Percentiles rank a stretch among this genome's conserved stretches.
phyloP scores from a whole-genome alignment of 2,329 filamentous ascomycete species.

The Pseudogymnoascus sp. region DNA sequence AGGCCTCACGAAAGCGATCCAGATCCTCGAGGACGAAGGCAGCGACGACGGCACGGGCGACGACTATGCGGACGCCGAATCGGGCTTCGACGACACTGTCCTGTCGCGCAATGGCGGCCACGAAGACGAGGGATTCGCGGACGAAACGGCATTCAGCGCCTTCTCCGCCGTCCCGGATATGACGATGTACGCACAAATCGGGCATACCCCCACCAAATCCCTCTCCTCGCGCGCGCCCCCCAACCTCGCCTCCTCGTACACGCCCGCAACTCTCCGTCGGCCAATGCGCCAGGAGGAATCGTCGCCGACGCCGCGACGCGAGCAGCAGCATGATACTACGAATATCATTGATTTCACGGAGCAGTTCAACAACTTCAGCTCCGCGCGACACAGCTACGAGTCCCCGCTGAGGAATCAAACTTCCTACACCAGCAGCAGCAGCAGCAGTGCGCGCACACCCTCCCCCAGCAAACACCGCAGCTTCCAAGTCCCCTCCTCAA shows the following conservation, averaged over 20 bases:
- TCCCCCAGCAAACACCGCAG: conserved; percentile 13
- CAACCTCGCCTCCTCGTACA: not conserved
- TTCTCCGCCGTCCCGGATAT: conserved; percentile 87
- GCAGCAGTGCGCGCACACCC: not conserved
- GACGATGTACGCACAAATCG: conserved; percentile 70
- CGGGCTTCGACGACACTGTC: conserved; percentile 22
- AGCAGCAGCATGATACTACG: conserved; percentile 45
- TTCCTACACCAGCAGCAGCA: conserved; percentile 10
- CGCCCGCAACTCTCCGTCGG: not conserved
- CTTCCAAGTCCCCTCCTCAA: conserved; percentile 22
- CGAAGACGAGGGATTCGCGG: conserved; percentile 28
- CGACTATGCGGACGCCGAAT: conserved; percentile 23
- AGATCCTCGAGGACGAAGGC: conserved; percentile 49
- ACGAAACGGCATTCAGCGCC: conserved; percentile 51
- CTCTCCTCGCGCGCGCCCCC: conserved; percentile 24
- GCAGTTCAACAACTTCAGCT: conserved; percentile 51
- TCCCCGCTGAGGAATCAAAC: conserved; percentile 13
- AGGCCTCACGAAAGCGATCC: conserved; percentile 49
- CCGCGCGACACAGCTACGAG: not conserved
- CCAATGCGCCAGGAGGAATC: not conserved
- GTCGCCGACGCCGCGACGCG: conserved; percentile 28
- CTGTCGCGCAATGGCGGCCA: conserved; percentile 23
- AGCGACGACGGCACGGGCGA: conserved; percentile 19
- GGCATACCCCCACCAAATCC: conserved; percentile 52
- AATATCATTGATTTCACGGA: conserved; percentile 87